A percentile compares a stretch with the other conserved stretches of the same genome.
Evolutionary conservation across 2,329 filamentous ascomycete species (phyloP).

Genomic region (Alternaria sp.): DNA sequence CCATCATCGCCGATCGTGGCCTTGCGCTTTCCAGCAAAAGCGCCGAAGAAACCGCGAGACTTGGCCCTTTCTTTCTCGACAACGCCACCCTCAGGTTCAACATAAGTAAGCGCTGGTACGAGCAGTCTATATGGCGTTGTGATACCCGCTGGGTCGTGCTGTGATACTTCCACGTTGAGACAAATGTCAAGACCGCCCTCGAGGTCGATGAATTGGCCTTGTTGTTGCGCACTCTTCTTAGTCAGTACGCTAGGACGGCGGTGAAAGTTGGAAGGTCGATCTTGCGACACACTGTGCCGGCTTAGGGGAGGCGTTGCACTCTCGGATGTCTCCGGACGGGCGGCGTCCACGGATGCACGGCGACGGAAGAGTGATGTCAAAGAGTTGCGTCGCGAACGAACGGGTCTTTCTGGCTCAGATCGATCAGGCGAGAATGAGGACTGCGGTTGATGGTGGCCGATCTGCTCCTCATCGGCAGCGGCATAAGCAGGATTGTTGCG

Average conservation of each 20-base stretch:
- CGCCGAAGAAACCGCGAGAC: slow-evolving; percentile 39
- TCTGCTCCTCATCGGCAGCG: slow-evolving; percentile 43
- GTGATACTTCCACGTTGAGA: slow-evolving; percentile 87
- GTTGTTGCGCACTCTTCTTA: slow-evolving; percentile 51
- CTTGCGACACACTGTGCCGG: slow-evolving; percentile 25
- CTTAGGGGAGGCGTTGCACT: slow-evolving; percentile 32
- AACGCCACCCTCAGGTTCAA: slow-evolving; percentile 26
- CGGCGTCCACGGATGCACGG: slow-evolving; percentile 43
- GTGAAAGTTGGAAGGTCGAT: slow-evolving; percentile 54
- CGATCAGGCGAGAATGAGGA: slow-evolving; percentile 51
- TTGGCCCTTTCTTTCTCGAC: slow-evolving; percentile 39
- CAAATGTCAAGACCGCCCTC: slow-evolving; percentile 86
- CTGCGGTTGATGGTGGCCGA: slow-evolving; percentile 37
- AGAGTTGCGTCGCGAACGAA: slow-evolving; percentile 46
- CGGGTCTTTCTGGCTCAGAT: slow-evolving; percentile 37
- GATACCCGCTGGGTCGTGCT: slow-evolving; percentile 84
- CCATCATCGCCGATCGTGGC: slow-evolving; percentile 47
- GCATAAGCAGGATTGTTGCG: slow-evolving; percentile 50
- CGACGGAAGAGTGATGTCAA: slow-evolving; percentile 48
- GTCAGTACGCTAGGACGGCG: slow-evolving; percentile 56
- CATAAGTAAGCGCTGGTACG: slow-evolving; percentile 74
- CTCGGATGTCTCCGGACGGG: slow-evolving; percentile 38
- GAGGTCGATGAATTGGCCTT: slow-evolving; percentile 68
- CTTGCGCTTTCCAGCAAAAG: slow-evolving; percentile 35
- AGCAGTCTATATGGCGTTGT: slow-evolving; percentile 88